Percentiles rank a stretch among this genome's conserved stretches.
These are phyloP conservation scores for Nakazawaea wickerhamii DNA, from an alignment of 805 yeast genomes.

Conservation along the genomic window DNA sequence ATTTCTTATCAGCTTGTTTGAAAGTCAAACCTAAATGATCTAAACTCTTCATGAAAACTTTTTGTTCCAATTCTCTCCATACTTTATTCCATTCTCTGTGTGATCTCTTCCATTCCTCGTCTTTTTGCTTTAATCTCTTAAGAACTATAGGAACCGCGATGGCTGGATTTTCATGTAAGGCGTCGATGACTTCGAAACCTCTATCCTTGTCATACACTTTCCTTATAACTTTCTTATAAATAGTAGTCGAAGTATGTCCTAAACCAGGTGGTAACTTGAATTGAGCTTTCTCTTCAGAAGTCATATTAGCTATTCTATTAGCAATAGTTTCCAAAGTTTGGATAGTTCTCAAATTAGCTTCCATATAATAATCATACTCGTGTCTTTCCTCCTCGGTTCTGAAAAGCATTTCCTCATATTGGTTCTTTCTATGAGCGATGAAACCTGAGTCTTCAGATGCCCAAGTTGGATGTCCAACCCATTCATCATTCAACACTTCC, in stretches of 20 bases:
- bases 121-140: slow-evolving; percentile 91
- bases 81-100: slow-evolving; percentile 98
- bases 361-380: slow-evolving; percentile 95
- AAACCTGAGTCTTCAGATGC: slow-evolving; percentile 99
- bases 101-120: slow-evolving; percentile 97
- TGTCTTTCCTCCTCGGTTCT: slow-evolving; percentile 97
- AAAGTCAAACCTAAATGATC: slow-evolving; percentile 95
- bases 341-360: slow-evolving; percentile 88
- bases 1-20: slow-evolving; percentile 93
- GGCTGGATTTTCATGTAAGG: slow-evolving; percentile 91
- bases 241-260: slow-evolving; percentile 87
- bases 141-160: slow-evolving; percentile 91
- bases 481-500: slow-evolving; percentile 97
- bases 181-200: slow-evolving; percentile 94
- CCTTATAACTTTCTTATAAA: slow-evolving; percentile 88
- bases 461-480: slow-evolving; percentile 99
- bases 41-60: slow-evolving; percentile 85
- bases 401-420: slow-evolving; percentile 92
- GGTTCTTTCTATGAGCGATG: slow-evolving; percentile 97
- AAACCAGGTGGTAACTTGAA: slow-evolving; percentile 90
- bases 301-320: slow-evolving; percentile 88
- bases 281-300: slow-evolving; percentile 77
- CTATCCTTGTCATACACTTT: slow-evolving; percentile 91
- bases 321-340: slow-evolving; percentile 95
- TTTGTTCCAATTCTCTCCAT: slow-evolving; percentile 98